Conservation (phyloP, 2,329 filamentous ascomycete species). For the Colletotrichum australisinense region DNA sequence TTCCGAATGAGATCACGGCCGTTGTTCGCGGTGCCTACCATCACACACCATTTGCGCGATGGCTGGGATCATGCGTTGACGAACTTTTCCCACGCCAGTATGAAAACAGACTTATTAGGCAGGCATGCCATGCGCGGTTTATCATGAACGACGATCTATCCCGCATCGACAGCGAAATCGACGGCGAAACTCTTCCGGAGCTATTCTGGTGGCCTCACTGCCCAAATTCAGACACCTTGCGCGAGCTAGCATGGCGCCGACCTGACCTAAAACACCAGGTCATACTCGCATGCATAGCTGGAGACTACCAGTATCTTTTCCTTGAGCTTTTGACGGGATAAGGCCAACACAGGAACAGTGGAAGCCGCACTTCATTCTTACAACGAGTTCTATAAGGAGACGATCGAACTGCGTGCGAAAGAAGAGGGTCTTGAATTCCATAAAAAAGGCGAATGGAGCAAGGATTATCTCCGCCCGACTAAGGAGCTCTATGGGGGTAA, state of each 20-base stretch:
- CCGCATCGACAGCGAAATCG: background rate
- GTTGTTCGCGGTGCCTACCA: constrained; percentile 51
- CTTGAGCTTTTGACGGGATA: background rate
- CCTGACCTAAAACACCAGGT: background rate
- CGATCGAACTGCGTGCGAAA: background rate
- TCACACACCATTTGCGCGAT: constrained; percentile 49
- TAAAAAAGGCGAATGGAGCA: no score
- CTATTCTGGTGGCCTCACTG: constrained; percentile 9
- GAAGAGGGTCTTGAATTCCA: background rate
- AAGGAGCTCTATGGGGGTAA: no score
- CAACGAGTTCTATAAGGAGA: background rate
- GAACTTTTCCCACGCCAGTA: background rate
- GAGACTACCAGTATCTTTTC: background rate
- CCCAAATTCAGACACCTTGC: background rate
- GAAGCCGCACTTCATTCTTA: background rate
- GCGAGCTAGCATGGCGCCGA: background rate
- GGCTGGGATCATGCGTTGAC: constrained; percentile 26
- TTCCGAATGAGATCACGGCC: constrained; percentile 41
- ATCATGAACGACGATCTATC: constrained; percentile 47
- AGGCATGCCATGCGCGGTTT: constrained; percentile 41
- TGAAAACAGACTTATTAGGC: background rate
- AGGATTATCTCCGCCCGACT: no score
- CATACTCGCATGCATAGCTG: background rate
- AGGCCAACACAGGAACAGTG: background rate
- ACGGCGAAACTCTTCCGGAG: background rate